Percentiles rank a stretch among this genome's conserved stretches.
Conservation (phyloP, 2,329 filamentous ascomycete species). For the Colletotrichum scovillei region DNA sequence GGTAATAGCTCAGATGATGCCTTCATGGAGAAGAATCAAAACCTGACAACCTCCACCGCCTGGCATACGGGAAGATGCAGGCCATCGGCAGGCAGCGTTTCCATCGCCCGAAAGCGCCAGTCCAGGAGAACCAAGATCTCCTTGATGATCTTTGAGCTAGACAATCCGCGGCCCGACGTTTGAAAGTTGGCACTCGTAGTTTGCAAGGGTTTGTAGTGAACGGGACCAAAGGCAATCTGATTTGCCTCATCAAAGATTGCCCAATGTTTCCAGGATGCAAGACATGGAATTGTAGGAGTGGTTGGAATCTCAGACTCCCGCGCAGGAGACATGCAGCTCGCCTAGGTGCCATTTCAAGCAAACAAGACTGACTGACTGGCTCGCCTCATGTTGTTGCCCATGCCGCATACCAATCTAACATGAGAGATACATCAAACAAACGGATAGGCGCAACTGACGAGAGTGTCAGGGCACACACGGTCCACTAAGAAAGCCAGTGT, state of each 20-base stretch:
- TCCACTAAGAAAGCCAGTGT: not conserved
- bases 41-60: no score
- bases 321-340: not conserved
- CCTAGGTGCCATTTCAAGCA: not conserved
- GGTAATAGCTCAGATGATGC: no score
- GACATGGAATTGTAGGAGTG: not conserved
- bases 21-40: no score
- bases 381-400: not conserved
- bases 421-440: not conserved
- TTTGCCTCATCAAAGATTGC: not conserved
- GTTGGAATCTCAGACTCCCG: not conserved
- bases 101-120: no score
- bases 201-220: no score
- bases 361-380: not conserved
- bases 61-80: no score
- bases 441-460: not conserved
- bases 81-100: no score
- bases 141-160: no score
- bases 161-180: no score
- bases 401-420: not conserved
- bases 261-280: not conserved
- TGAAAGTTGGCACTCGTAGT: no score
- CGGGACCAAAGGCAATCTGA: no score
- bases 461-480: not conserved
- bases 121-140: no score